Conservation (phyloP, 1,139 yeast genomes). For the Suhomyces guaymorum region DNA sequence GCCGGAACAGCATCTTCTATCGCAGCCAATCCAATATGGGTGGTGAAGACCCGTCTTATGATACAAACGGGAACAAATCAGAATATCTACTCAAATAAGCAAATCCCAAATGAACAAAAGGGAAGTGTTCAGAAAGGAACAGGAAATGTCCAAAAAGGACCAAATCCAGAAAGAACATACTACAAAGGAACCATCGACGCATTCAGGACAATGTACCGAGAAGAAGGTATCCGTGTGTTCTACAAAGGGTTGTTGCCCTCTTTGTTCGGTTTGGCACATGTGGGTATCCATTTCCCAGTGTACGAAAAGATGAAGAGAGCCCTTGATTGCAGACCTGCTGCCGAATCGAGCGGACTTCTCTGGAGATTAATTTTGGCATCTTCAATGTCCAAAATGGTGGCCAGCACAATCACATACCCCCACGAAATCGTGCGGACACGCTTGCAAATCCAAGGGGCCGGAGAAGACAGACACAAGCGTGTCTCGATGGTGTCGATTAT, state of each 20-base stretch:
- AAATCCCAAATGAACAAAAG: no score
- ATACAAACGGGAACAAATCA: conserved; percentile 59
- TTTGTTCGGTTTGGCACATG: conserved; percentile 85
- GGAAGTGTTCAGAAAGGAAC: no score
- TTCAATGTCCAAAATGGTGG: conserved; percentile 81
- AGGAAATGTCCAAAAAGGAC: no score
- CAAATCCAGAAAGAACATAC: conserved; percentile 28
- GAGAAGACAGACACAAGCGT: conserved; percentile 14
- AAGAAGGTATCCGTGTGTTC: conserved; percentile 82
- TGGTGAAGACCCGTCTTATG: conserved; percentile 91
- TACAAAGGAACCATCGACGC: conserved; percentile 86
- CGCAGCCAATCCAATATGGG: conserved; percentile 97
- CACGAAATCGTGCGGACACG: conserved; percentile 94
- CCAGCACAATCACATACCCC: conserved; percentile 88
- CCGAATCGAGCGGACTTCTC: conserved; percentile 36
- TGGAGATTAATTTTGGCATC: conserved; percentile 64
- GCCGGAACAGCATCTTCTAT: conserved; percentile 89
- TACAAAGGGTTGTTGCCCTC: conserved; percentile 92
- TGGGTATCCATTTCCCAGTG: conserved; percentile 96
- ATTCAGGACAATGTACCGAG: conserved; percentile 68
- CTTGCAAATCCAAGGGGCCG: conserved; percentile 59
- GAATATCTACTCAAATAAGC: conserved; percentile 13
- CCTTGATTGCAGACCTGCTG: conserved; percentile 33
- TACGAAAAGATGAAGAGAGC: conserved; percentile 73
- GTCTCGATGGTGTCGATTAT: conserved; percentile 28